Base-by-base conservation (phyloP, 345 rosid genomes). In the Populus ilicifolia region DNA sequence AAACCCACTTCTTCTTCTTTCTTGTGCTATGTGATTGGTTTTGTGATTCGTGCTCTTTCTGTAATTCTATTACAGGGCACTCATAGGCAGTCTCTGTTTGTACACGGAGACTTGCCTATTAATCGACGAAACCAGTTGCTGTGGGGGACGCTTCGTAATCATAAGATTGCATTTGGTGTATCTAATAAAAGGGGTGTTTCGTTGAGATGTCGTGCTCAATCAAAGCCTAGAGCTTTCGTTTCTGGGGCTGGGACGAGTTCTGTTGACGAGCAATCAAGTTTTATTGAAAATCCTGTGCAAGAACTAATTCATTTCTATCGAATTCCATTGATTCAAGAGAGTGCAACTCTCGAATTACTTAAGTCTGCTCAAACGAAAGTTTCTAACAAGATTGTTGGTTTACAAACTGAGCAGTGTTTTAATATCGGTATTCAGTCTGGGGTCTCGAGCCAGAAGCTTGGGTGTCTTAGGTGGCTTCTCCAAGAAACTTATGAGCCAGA, bases 401-500 rank as follows among this genome's bases (percentile, higher is more conserved):
- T 93, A 87, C 89, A 85, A 35, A 90, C 96, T 0, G 98, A 95
- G 72, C 97, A 93, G 71, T 95, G 98, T 83, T 95, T 90, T 74
- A 93, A 95, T 76, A 80, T 93, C 2, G 94, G 97, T 69, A 84
- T 92, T 74, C 77, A 80, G 33, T 80, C 90, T 0, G 70, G 82
- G 52, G 80, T 95, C 59, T 69, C 85, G 2, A 71, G 54, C 6
- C 88, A 90, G 72, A 93, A 93, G 85, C 83, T 89, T 30, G 83
- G 36, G 2, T 90, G 86, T 33, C 89, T 93, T 13, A 84, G 82
- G 74, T 95, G 99, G 99, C 88, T 95, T 88, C 91, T 93, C 72
- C 92, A 86, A 73, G 99, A 95, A 78, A 93, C 99, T 0, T 95
- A 86, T 27, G 98, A 92, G 84, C 97, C 98, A 0, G 98, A 95